Base-by-base conservation (phyloP, 805 yeast species). In the Cyberlindnera saturnus region DNA sequence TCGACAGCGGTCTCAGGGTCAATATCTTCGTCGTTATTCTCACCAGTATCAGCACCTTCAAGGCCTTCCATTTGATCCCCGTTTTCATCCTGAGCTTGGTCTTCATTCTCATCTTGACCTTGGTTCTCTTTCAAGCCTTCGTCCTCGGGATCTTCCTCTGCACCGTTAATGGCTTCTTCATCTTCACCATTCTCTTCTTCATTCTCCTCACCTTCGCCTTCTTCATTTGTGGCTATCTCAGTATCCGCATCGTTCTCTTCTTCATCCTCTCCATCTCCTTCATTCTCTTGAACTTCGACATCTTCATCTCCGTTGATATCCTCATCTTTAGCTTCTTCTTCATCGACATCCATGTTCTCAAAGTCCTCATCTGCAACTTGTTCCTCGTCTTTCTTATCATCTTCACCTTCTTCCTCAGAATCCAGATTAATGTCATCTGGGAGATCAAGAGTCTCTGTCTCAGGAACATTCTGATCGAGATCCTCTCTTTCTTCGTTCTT, bases 401-500 rank as follows among this genome's bases (percentile, higher is more conserved):
- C 73, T 2, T 65, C 75, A 2, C 69, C 77, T 10, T 81, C 90
- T 5, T 74, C 82, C 19, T 77, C 95, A n/a, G 81, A 81, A 57
- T 91, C 98, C 28, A 91, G 68, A 52, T 91, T 81, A 72, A 91
- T 77, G 55, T 90, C 96, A 14, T 93, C 98, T 0, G 98, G 97
- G 26, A 91, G 69, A 18, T 93, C 96, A 50, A 91, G 68, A 3
- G 90, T 81, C 46, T 93, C 98, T 6, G 80, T 70, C 59, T 93
- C 96, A 16, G 90, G 91, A 37, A 82, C 87, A 45, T 80, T 68
- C 15, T 77, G 77, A 36, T 87, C 95, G 40, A 86, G 61, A 45
- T 82, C 79, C 40, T 85, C 85, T 29, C 70, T 72, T 34, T 81
- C 86, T 32, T 83, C 82, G 51, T 85, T 76, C 48, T 69, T 77